Evolutionary conservation across 2,329 filamentous ascomycete genomes (phyloP).

Genomic region (Xylariaceae sp.): DNA sequence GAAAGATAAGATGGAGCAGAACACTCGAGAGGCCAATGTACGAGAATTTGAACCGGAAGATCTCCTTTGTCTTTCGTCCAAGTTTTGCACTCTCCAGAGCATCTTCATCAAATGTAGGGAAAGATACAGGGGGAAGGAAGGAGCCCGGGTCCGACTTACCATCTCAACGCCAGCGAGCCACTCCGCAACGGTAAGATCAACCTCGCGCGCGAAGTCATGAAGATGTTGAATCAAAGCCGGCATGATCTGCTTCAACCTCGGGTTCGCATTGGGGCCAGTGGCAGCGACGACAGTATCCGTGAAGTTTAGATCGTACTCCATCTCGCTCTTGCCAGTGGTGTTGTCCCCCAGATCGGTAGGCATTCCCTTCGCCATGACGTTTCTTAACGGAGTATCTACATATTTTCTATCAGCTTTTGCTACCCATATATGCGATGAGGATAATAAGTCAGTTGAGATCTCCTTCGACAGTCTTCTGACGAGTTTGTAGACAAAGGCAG

Average conservation of each 20-base stretch:
- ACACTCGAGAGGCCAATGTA: no score
- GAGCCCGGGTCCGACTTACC: conserved; percentile 36
- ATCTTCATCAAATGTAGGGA: no score
- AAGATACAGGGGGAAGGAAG: background rate
- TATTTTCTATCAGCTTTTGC: no score
- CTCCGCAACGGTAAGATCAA: conserved; percentile 75
- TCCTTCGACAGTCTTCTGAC: no score
- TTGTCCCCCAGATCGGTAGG: no score
- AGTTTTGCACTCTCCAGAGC: conserved; percentile 63
- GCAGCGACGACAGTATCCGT: conserved; percentile 69
- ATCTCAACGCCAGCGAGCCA: conserved; percentile 66
- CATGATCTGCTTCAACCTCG: conserved; percentile 66
- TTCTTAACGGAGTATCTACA: no score
- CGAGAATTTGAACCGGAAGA: no score
- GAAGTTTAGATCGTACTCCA: conserved; percentile 44
- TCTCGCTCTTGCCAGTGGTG: background rate
- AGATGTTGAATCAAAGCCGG: conserved; percentile 66
- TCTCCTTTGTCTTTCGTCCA: conserved; percentile 59
- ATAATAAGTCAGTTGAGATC: no score
- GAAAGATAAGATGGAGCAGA: no score
- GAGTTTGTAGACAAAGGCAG: no score
- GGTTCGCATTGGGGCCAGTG: conserved; percentile 67
- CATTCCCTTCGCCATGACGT: no score
- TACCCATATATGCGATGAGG: no score
- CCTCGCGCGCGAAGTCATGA: conserved; percentile 77